These are phyloP conservation scores for Paraphaeosphaeria minitans DNA, from an alignment of 2,329 filamentous ascomycete genomes.

Conservation along the genomic window DNA sequence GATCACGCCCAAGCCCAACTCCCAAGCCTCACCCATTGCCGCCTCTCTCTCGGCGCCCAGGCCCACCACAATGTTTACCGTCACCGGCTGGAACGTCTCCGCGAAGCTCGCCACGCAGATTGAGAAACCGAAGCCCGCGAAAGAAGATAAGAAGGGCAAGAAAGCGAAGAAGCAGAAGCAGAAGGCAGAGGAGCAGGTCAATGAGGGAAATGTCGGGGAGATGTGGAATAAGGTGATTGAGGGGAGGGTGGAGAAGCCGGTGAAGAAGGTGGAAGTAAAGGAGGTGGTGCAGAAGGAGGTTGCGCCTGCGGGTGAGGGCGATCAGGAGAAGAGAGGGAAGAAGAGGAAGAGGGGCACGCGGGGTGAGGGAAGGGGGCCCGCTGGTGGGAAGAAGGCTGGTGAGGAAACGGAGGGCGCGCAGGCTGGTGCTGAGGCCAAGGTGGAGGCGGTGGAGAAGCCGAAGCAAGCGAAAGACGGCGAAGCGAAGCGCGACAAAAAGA, in stretches of 20 bases:
- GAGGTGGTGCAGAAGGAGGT: constrained; percentile 49
- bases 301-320: constrained; percentile 32
- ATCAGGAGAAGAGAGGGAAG: constrained; percentile 45
- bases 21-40: neutral
- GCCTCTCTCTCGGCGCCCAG: neutral
- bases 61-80: constrained; percentile 75
- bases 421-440: constrained; percentile 18
- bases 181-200: constrained; percentile 76
- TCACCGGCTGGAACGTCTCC: constrained; percentile 88
- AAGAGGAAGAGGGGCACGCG: constrained; percentile 38
- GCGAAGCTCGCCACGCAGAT: constrained; percentile 75
- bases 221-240: constrained; percentile 42
- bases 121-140: constrained; percentile 45
- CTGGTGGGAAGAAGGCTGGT: constrained; percentile 26
- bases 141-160: constrained; percentile 52
- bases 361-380: constrained; percentile 30
- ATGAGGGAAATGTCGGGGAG: constrained; percentile 66
- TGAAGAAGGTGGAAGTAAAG: constrained; percentile 68
- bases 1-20: too few species aligned
- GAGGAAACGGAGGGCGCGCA: constrained; percentile 32
- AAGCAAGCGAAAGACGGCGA: constrained; percentile 18
- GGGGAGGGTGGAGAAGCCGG: constrained; percentile 67
- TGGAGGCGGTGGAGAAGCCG: neutral
- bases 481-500: constrained; percentile 43
- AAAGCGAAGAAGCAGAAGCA: constrained; percentile 61